Base-by-base conservation (phyloP, 495 filamentous ascomycete species). In the Tricharina praecox region DNA sequence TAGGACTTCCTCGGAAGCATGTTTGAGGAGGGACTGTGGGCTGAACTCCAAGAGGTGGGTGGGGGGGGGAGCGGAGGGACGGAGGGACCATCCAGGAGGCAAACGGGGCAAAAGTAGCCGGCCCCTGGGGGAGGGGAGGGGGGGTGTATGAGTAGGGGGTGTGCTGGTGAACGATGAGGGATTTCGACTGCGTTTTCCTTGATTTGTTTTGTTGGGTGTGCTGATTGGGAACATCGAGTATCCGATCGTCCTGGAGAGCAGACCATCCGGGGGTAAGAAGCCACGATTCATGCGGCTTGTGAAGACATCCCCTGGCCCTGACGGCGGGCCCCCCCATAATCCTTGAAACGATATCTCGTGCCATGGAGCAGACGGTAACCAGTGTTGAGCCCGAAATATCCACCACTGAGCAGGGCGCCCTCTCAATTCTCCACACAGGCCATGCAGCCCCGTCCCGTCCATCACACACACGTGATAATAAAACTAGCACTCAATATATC, bases 341-440 rank as follows among this genome's bases (percentile, higher is more conserved):
- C 58, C 57, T 60, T 57, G 53, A 20, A 52, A 39, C 49, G 32
- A 60, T 49, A 61, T 61, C 53, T 61, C 53, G 57, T 61, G 58
- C 58, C 57, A 56, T 57, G 37, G 20, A 48, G 40, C 43, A 34
- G 45, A 50, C 51, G 45, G 49, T 50, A 52, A 53, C 45, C 45
- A 25, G 34, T 55, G 39, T 53, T 47, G 50, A 47, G 38, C 44
- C 48, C 48, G 47, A 60, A 61, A 56, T 56, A 60, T 50, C 50
- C 42, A 60, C 57, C 56, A 56, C 47, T 60, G 48, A 59, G 42
- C 50, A 60, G 43, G n/a, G 48, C 35, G 48, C 50, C 46, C 56
- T 48, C 46, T 53, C 50, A 49, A 53, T 60, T 59, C 49, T 49
- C 56, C 54, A 50, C 56, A 59, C 40, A 60, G 43, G 57, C 23